Evolutionary conservation across 768 basidiomycete genomes (phyloP), one percentile per base, ranked within the genome.

Genomic region (Daedaleopsis nitida): DNA sequence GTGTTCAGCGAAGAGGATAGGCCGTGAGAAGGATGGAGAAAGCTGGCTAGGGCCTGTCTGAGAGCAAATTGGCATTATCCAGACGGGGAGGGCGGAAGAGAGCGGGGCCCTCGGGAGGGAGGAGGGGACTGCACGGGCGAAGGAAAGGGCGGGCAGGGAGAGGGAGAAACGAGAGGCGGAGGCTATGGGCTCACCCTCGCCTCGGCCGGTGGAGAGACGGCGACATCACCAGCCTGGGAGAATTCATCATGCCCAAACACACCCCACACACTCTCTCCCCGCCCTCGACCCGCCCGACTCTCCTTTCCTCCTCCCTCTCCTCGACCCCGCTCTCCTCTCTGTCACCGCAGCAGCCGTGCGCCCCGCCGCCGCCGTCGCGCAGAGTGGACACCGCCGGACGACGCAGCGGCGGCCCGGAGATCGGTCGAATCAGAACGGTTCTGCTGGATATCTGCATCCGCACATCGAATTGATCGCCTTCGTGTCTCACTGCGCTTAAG

Each of bases 31-130:
- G 61, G 66, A 57, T 64, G 44, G 50, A 63, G 42, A 48, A 58
- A 23, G 37, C 45, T 52, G 60, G 55, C 47, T 60, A 59, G 59
- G 52, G 57, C 60, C 63, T 47, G 65, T 42, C 45, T 42, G 43
- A 60, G 60, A 57, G 67, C 69, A 65, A 68, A 70, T 62, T 68
- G 51, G 71, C 73, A 74, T 74, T 70, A 69, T 72, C 72, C 68
- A 64, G 68, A 63, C 66, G 62, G 65, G 59, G 59, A 55, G 55
- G 64, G 66, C 59, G 45, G 58, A 38, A 47, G 55, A 35, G 32
- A 43, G 52, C 51, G 37, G 54, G 35, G 65, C 55, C 58, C 59
- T 60, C 58, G 57, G 59, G 57, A 38, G 42, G 56, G 38, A 44
- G 49, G n/a, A 21, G 16, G 27, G 54, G 55, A 39, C 51, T 63